Base-by-base conservation (phyloP, 257 asterid species). In the Fraxinus excelsior region DNA sequence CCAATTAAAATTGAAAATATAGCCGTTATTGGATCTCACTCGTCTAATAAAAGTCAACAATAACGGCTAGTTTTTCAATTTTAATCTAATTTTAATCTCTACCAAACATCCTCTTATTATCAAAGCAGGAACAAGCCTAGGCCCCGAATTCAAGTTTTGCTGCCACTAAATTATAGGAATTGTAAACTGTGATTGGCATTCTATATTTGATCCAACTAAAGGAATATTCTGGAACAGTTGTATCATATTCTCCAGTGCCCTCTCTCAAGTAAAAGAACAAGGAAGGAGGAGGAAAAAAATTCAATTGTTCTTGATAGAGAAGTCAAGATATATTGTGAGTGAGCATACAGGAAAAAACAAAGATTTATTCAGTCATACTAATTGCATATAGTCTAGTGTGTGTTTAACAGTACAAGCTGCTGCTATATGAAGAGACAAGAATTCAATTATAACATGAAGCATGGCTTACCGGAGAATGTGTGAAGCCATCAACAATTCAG, bases 401-500 rank as follows among this genome's bases (percentile, higher is more conserved):
- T 26, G 72, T 18, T 67, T 46, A 53, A 53, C 73, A 69, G 32
- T 37, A 74, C 49, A 32, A 42, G 70, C 32, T 29, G 42, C 60
- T 29, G 16, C 18, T 38, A 80, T 21, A 18, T 11, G 35, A 4
- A 66, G 23, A 67, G 38, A 46, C 38, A 10, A 23, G 38, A 37
- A 23, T 21, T 12, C 13, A 72, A 23, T 60, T 70, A 10, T 40
- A 64, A 75, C 26, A 64, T 70, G 29, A 65, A 53, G 65, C 32
- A 75, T 66, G 21, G 76, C 94, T 90, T 88, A 92, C 99, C 79
- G 90, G 78, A 95, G 94, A 62, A 93, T 97, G 82, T 93, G 97
- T 76, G 97, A 91, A 77, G 99, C 98, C 99, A 95, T 93, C 82
- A 95, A 81, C 75, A 95, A 76, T 80, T 95, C 99, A 12, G 99